Conservation (phyloP, 2,329 filamentous ascomycete genomes). For the Cercospora citrullina region DNA sequence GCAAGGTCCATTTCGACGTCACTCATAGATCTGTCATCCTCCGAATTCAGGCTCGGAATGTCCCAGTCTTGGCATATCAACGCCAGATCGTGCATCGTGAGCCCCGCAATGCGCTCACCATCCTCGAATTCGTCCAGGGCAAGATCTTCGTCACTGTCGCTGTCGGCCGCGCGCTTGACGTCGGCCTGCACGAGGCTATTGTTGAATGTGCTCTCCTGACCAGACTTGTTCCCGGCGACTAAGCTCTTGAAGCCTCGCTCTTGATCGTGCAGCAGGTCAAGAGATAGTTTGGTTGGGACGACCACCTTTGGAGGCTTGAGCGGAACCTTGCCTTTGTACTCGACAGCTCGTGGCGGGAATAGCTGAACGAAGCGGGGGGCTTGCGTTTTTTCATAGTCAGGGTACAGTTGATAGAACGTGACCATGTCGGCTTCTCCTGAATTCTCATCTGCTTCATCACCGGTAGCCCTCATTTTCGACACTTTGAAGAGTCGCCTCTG, state of each 20-base stretch:
- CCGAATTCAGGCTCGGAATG: slow-evolving; percentile 56
- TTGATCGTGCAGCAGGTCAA: slow-evolving; percentile 84
- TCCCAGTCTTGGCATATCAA: slow-evolving; percentile 88
- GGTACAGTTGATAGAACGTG: slow-evolving; percentile 76
- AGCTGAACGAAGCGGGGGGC: slow-evolving; percentile 79
- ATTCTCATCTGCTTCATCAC: slow-evolving; percentile 30
- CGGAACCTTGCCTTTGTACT: slow-evolving; percentile 76
- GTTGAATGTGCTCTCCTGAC: slow-evolving; percentile 50
- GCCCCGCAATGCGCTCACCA: slow-evolving; percentile 68
- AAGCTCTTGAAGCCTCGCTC: slow-evolving; percentile 81
- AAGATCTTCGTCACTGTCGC: slow-evolving; percentile 51
- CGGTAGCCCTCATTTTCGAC: slow-evolving; percentile 27
- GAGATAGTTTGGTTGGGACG: slow-evolving; percentile 79
- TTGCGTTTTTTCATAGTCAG: slow-evolving; percentile 72
- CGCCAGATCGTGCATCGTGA: slow-evolving; percentile 76
- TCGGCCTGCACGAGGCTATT: slow-evolving; percentile 50
- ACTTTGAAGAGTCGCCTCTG: slow-evolving; percentile 38
- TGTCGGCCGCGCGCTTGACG: slow-evolving; percentile 54
- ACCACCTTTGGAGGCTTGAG: slow-evolving; percentile 77
- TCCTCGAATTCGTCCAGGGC: slow-evolving; percentile 57
- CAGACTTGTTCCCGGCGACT: slow-evolving; percentile 46
- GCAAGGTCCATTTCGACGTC: slow-evolving; percentile 28
- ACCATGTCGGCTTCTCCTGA: slow-evolving; percentile 66
- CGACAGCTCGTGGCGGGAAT: slow-evolving; percentile 75
- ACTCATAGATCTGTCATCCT: slow-evolving; percentile 19